These are phyloP conservation scores for Cladosporium sp. DNA, from an alignment of 2,329 filamentous ascomycete species.

Conservation along the genomic window DNA sequence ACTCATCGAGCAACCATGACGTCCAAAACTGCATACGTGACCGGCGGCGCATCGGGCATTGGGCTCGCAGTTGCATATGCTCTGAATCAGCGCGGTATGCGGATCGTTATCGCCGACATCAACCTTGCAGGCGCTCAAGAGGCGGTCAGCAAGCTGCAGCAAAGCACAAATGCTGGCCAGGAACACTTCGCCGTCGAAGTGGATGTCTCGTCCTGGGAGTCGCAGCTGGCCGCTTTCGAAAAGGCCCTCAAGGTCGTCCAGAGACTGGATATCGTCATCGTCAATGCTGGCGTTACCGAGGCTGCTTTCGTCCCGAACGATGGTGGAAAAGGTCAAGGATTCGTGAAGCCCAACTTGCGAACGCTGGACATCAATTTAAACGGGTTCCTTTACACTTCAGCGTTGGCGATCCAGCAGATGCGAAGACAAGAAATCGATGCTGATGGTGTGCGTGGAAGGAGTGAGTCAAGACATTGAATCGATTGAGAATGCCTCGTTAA, in stretches of 20 bases:
- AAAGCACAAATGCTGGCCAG: slow-evolving; percentile 24
- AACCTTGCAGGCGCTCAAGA: slow-evolving; percentile 34
- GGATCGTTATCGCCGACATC: slow-evolving; percentile 52
- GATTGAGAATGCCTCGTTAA: not conserved
- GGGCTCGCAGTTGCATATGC: slow-evolving; percentile 35
- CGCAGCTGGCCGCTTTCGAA: slow-evolving; percentile 42
- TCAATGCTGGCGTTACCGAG: slow-evolving; percentile 47
- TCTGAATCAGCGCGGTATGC: slow-evolving; percentile 41
- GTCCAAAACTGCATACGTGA: slow-evolving; percentile 28
- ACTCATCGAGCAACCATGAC: slow-evolving; percentile 10
- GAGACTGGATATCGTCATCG: slow-evolving; percentile 43
- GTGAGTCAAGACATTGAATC: slow-evolving; percentile 29
- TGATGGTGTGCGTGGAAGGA: slow-evolving; percentile 43
- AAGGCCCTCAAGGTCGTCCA: slow-evolving; percentile 38
- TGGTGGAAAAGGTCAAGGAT: slow-evolving; percentile 30
- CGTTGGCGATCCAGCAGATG: slow-evolving; percentile 49
- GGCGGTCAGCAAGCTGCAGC: slow-evolving; percentile 26
- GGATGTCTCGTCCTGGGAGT: slow-evolving; percentile 42
- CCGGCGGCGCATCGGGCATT: slow-evolving; percentile 39
- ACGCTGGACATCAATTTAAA: slow-evolving; percentile 46
- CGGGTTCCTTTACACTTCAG: slow-evolving; percentile 47
- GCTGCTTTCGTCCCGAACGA: slow-evolving; percentile 40
- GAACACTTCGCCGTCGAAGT: slow-evolving; percentile 33
- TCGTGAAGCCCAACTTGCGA: slow-evolving; percentile 43
- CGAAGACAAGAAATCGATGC: slow-evolving; percentile 41